A percentile compares a stretch with the other conserved stretches of the same genome.
These are phyloP conservation scores for Chondrostereum purpureum DNA, from an alignment of 1,284 basidiomycete genomes.

Conservation along the genomic window DNA sequence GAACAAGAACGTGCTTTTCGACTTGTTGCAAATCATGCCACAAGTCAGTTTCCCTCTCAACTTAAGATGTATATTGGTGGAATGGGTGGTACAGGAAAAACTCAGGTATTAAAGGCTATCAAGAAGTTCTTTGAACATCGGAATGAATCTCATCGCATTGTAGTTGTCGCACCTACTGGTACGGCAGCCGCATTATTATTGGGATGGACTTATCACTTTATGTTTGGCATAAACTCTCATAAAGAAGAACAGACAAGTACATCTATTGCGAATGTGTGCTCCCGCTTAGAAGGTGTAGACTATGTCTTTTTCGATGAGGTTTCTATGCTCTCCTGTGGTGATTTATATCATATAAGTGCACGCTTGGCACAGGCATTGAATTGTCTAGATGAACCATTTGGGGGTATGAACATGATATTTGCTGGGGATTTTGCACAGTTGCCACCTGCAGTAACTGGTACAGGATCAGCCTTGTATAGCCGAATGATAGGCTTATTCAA, in stretches of 20 bases:
- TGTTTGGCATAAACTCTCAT: background rate
- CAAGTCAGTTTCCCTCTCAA: slow-evolving; percentile 2
- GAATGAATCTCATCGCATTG: no score
- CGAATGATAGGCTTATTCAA: background rate
- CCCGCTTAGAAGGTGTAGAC: slow-evolving; percentile 18
- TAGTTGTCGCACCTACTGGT: slow-evolving; percentile 18
- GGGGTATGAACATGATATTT: slow-evolving; percentile 20
- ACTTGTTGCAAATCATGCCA: slow-evolving; percentile 12
- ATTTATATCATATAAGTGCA: slow-evolving; percentile 19
- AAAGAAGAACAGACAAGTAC: background rate
- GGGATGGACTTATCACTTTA: no score
- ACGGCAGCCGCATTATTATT: slow-evolving; percentile 17
- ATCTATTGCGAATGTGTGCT: slow-evolving; percentile 8
- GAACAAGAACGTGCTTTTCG: slow-evolving; percentile 18
- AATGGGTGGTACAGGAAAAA: no score
- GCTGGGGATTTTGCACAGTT: slow-evolving; percentile 19
- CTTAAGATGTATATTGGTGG: slow-evolving; percentile 21
- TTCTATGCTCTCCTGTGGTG: slow-evolving; percentile 23
- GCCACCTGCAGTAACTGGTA: slow-evolving; percentile 9
- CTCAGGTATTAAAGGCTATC: slow-evolving; percentile 19
- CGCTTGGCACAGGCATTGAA: slow-evolving; percentile 11
- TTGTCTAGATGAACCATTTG: slow-evolving; percentile 16
- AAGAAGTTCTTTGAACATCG: slow-evolving; percentile 15
- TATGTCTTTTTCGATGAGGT: slow-evolving; percentile 29
- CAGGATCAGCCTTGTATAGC: slow-evolving; percentile 8